Evolutionary conservation across 768 basidiomycete species (phyloP).

Genomic region (Termitomyces titanicus): DNA sequence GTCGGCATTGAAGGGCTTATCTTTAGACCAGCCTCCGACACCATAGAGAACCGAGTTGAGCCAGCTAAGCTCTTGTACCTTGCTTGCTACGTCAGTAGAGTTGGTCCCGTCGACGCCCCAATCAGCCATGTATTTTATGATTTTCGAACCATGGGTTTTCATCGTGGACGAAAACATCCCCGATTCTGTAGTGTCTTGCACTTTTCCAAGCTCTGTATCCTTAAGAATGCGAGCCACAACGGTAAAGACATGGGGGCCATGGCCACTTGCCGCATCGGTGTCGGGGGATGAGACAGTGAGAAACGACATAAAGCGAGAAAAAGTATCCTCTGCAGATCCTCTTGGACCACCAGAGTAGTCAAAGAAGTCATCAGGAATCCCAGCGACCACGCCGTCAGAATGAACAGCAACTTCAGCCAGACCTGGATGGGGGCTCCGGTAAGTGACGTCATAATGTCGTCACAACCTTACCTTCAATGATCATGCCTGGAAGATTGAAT

Average conservation of each 20-base stretch:
- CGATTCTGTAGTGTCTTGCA: constrained; percentile 4
- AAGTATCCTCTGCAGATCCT: constrained; percentile 1
- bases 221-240: constrained; percentile 16
- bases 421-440: constrained; percentile 31
- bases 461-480: constrained; percentile 52
- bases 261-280: background rate
- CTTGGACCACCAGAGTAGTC: background rate
- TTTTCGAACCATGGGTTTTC: constrained; percentile 5
- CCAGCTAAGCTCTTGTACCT: constrained; percentile 19
- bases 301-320: constrained; percentile 13
- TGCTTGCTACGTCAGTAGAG: constrained; percentile 10
- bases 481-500: constrained; percentile 54
- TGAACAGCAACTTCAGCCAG: constrained; percentile 56
- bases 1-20: constrained; percentile 19
- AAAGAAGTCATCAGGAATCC: constrained; percentile 16
- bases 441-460: constrained; percentile 2
- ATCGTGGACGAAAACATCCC: constrained; percentile 11
- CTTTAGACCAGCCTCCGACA: constrained; percentile 15
- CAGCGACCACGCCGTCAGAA: constrained; percentile 25
- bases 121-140: constrained; percentile 12
- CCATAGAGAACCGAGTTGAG: constrained; percentile 19
- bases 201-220: constrained; percentile 16
- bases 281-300: background rate
- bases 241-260: constrained; percentile 16
- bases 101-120: constrained; percentile 17